A percentile compares a stretch with the other conserved stretches of the same genome.
Evolutionary conservation across 257 asterid genomes (phyloP).

Genomic region (Solanum ossicruentum): DNA sequence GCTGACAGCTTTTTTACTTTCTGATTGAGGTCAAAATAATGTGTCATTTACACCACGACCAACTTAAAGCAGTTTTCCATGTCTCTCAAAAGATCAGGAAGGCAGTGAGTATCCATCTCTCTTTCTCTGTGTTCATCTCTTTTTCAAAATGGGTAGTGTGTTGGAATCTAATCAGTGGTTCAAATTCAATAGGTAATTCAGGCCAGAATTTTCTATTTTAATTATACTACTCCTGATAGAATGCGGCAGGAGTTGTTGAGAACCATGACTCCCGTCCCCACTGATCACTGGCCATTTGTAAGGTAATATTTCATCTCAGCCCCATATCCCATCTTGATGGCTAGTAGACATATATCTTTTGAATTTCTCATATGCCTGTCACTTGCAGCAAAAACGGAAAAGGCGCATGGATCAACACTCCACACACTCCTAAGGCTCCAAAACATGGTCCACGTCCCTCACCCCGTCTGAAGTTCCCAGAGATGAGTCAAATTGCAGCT

Average conservation of each 20-base stretch:
- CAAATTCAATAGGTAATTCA: slow-evolving; percentile 47
- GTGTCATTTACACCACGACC: slow-evolving; percentile 94
- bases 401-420: slow-evolving; percentile 30
- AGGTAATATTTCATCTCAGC: slow-evolving; percentile 17
- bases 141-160: neutral
- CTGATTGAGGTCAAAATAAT: slow-evolving; percentile 58
- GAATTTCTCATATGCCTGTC: neutral
- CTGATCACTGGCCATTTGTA: slow-evolving; percentile 84
- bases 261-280: slow-evolving; percentile 69
- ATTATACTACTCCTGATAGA: slow-evolving; percentile 96
- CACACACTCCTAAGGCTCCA: slow-evolving; percentile 93
- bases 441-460: slow-evolving; percentile 90
- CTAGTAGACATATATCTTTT: neutral
- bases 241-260: slow-evolving; percentile 85
- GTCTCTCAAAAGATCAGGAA: slow-evolving; percentile 84
- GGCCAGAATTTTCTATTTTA: slow-evolving; percentile 78
- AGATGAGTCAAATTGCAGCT: slow-evolving; percentile 86
- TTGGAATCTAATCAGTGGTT: neutral
- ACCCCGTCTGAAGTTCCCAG: slow-evolving; percentile 59
- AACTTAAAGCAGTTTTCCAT: slow-evolving; percentile 85
- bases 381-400: slow-evolving; percentile 52
- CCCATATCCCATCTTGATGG: neutral
- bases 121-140: neutral
- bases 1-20: neutral
- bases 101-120: slow-evolving; percentile 50